Base-by-base conservation (phyloP, 2,329 filamentous ascomycete genomes). In the Didymella lethalis region DNA sequence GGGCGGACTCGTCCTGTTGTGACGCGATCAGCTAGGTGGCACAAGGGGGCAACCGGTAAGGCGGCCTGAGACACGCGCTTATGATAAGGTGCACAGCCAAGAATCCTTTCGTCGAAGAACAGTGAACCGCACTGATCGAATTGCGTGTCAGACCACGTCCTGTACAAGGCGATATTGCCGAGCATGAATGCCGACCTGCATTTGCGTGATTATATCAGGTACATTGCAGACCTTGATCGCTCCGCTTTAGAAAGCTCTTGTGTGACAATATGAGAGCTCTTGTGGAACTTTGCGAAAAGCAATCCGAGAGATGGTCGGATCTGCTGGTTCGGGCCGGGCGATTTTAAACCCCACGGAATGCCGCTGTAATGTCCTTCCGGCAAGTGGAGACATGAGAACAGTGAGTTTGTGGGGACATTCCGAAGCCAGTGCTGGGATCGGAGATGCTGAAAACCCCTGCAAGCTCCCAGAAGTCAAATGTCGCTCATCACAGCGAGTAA, bases 251-350 rank as follows among this genome's bases (percentile, higher is more conserved):
- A 43, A 47, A 47, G 51, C 32, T 48, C 26, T 51, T 55, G 54
- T 58, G 47, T 51, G 26, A 54, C 54, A 8, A 14, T 31, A 45
- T 14, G 46, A 28, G 31, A 47, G 29, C 12, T 45, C 25, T 55
- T 48, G 59, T 61, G 50, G 10, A 54, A 61, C 59, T 40, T 40
- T 20, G 43, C 50, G 36, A 58, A 58, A 41, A 54, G 54, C 36
- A 48, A 11, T 18, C 47, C 41, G 54, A 51, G 36, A 28, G 41
- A 40, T 29, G 38, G 32, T 36, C 36, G 47, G 46, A 52, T 41
- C 11, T 48, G 38, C 20, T 45, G 34, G 40, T 44, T 62, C 59
- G 59, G 59, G 48, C 56, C 59, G 56, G 40, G 34, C 38, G 25
- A 8, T 12, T 29, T 14, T 56, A 16, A 29, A 44, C 20, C 48